phyloP scores from a whole-genome alignment of 2,329 filamentous ascomycete genomes.

The Fusarium sublunatum region DNA sequence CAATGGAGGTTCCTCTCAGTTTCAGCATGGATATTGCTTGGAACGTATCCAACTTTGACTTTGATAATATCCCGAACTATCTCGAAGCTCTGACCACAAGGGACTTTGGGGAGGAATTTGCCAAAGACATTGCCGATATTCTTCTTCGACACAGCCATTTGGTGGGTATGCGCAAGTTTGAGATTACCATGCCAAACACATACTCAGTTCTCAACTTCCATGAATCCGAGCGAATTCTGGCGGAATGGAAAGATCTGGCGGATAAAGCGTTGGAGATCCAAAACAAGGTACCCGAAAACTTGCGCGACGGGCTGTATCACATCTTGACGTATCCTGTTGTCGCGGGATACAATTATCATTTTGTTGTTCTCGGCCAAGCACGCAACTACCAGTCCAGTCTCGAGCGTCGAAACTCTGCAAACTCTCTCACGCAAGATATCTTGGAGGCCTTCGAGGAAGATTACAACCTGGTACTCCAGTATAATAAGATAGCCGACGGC shows the following conservation, averaged over 20 bases:
- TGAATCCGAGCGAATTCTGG: constrained; percentile 68
- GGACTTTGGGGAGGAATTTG: background rate
- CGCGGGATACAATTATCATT: background rate
- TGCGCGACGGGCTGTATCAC: background rate
- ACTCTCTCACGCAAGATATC: background rate
- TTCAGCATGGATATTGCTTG: constrained; percentile 69
- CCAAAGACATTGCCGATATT: constrained; percentile 53
- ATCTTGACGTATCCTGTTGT: background rate
- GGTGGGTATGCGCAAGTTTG: constrained; percentile 67
- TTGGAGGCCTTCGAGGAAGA: background rate
- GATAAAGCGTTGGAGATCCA: background rate
- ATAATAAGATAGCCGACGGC: constrained; percentile 1
- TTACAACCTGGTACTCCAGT: background rate
- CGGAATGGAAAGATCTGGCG: background rate
- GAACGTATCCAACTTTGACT: constrained; percentile 42
- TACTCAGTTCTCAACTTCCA: constrained; percentile 73
- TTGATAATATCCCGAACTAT: constrained; percentile 5
- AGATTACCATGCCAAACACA: constrained; percentile 67
- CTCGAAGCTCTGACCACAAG: constrained; percentile 21
- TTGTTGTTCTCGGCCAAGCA: background rate
- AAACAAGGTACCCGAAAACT: background rate
- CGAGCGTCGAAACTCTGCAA: background rate
- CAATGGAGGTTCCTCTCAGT: constrained; percentile 66
- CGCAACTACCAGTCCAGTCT: background rate
- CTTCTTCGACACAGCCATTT: constrained; percentile 62